Evolutionary conservation across 202 grass and related monocot species (phyloP), one percentile per base, ranked within the genome.

Genomic region (Setaria viridis): DNA sequence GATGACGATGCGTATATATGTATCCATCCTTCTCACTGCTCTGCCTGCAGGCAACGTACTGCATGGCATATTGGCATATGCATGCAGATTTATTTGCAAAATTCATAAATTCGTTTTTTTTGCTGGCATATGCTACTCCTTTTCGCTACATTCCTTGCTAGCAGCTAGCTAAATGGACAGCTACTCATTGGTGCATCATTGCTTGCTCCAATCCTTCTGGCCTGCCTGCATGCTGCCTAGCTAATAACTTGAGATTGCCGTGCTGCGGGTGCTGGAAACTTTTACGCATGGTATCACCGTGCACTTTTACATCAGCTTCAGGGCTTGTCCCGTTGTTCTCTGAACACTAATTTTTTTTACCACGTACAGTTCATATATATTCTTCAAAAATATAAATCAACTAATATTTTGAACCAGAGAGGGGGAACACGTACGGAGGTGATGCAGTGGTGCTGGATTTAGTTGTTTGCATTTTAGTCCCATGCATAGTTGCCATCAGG

Each of bases 121-220:
- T 5, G 39, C 6, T 41, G 39, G 39, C 39, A 37, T 15, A 55
- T 17, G 51, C 17, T 29, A 32, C 25, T 29, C 79, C 39, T 73
- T 86, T 75, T 69, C 74, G 78, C 41, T 11, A 48, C 79, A 49
- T 64, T 79, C 59, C 43, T 33, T 19, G 58, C 33, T 41, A 42
- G 43, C 0, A 59, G 20, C 39, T 46, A 14, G 11, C 25, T 60
- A 37, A 41, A 15, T 77, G 20, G 6, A 8, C 14, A 15, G 60
- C 85, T 62, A 69, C 71, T 87, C 70, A 87, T 87, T 68, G 70
- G 72, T 68, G 33, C 78, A 75, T 81, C 77, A 81, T 87, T 67
- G 59, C 49, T 87, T 67, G 59, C 49, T 53, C 34, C 49, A 33
- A 67, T 33, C 62, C 21, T 15, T 17, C 56, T 25, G 9, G 56